Evolutionary conservation across 805 yeast species (phyloP).

Genomic region (Ogataea saltuana): DNA sequence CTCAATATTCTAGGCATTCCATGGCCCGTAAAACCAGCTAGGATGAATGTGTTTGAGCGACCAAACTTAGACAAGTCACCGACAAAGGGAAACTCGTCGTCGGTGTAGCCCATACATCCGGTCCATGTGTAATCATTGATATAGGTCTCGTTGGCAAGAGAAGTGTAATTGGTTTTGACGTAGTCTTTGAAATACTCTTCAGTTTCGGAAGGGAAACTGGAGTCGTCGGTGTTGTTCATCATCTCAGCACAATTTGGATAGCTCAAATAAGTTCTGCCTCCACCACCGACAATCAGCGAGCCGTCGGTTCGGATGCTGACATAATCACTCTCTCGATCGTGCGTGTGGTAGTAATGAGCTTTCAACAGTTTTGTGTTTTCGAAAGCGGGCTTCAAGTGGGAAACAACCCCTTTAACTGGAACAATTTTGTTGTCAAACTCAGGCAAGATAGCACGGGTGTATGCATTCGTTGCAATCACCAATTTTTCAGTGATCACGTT

Average conservation of each 20-base stretch:
- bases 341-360: slow-evolving; percentile 24
- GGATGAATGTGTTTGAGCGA: slow-evolving; percentile 35
- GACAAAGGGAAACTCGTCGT: slow-evolving; percentile 44
- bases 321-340: slow-evolving; percentile 29
- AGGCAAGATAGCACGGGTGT: slow-evolving; percentile 31
- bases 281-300: slow-evolving; percentile 39
- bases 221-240: slow-evolving; percentile 37
- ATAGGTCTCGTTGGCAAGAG: slow-evolving; percentile 29
- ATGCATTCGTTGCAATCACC: slow-evolving; percentile 41
- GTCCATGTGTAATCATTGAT: slow-evolving; percentile 41
- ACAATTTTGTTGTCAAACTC: slow-evolving; percentile 33
- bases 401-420: slow-evolving; percentile 39
- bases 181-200: slow-evolving; percentile 31
- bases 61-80: slow-evolving; percentile 38
- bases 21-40: slow-evolving; percentile 53
- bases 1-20: slow-evolving; percentile 52
- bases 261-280: slow-evolving; percentile 14
- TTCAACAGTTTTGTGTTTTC: slow-evolving; percentile 12
- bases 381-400: slow-evolving; percentile 28
- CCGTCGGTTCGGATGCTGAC: slow-evolving; percentile 41
- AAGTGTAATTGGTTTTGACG: slow-evolving; percentile 31
- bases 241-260: slow-evolving; percentile 19
- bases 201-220: slow-evolving; percentile 29
- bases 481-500: slow-evolving; percentile 35
- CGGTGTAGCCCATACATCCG: slow-evolving; percentile 49